Evolutionary conservation across 1,139 yeast species (phyloP), one percentile per base, ranked within the genome.

Genomic region (Scheffersomyces illinoinensis): DNA sequence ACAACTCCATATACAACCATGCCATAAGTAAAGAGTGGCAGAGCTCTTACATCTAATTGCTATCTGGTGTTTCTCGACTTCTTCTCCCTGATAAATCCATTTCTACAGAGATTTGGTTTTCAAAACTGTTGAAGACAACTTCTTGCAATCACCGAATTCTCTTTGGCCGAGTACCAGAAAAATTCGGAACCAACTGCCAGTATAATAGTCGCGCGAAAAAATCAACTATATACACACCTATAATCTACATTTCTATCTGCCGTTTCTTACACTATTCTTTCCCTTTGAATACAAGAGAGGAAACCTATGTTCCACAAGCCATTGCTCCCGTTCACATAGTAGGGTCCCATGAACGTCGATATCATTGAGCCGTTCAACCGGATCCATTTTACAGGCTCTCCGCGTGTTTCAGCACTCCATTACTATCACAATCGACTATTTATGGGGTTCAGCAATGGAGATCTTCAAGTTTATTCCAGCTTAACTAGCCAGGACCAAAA

Each of bases 401-500:
- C 62, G 33, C 71, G 67, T 58, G 67, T 76, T 12, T 64, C 79
- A 4, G 70, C 78, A 1, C 61, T 76, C 0, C 65, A 64, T 55
- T 67, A 66, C 51, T 51, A 59, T 52, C 61, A 64, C n/a, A 62
- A 62, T 8, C 67, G 66, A 52, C 58, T 78, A 10, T 78, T 70
- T 58, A 70, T 77, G 21, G 84, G 84, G 1, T 68, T 73, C 39
- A 57, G 67, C 58, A 76, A 76, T 63, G 84, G 84, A 2, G 81
- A 76, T 62, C 62, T 80, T 18, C 58, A 69, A 26, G 67, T 76
- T 20, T 76, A 58, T 59, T 54, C 58, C 56, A 70, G 58, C 58
- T 59, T 18, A 49, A 49, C 18, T 24, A 54, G 10, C 18, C 47
- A 20, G 49, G 47, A 17, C 49, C 53, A 47, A 52, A 19, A 51